Evolutionary conservation across 2,329 filamentous ascomycete genomes (phyloP).

Genomic region (Ophiostoma ips): DNA sequence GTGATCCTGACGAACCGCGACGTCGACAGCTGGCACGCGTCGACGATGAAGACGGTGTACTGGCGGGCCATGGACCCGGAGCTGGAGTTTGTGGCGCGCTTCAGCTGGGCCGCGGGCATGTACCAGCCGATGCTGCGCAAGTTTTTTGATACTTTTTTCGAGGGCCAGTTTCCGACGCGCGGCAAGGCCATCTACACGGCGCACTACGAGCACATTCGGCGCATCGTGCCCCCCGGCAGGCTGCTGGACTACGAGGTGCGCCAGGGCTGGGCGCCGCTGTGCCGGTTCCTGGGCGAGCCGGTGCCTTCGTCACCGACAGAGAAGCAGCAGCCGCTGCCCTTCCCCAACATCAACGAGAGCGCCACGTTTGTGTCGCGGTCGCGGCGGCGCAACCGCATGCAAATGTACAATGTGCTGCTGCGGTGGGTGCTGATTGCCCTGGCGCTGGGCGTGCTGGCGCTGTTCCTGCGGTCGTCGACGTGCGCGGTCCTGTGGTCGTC

Average conservation of each 20-base stretch:
- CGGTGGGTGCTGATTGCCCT: constrained; percentile 15
- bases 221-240: constrained; percentile 20
- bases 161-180: constrained; percentile 7
- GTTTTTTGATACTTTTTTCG: constrained; percentile 9
- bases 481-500: background rate
- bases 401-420: constrained; percentile 15
- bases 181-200: constrained; percentile 7
- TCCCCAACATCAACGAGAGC: constrained; percentile 22
- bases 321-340: constrained; percentile 14
- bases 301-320: constrained; percentile 15
- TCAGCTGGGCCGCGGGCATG: constrained; percentile 9
- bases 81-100: constrained; percentile 1
- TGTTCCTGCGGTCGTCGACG: constrained; percentile 2
- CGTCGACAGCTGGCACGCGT: constrained; percentile 26
- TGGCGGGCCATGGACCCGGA: constrained; percentile 8
- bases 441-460: background rate
- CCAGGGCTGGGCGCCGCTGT: constrained; percentile 29
- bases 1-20: constrained; percentile 31
- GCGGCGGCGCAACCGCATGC: constrained; percentile 15
- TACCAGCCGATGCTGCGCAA: constrained; percentile 11
- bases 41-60: constrained; percentile 13
- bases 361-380: constrained; percentile 14
- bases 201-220: constrained; percentile 16
- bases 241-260: constrained; percentile 25
- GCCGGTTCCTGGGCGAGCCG: constrained; percentile 24